Percentiles rank a stretch among this genome's conserved stretches.
Conservation (phyloP, 2,329 filamentous ascomycete genomes). For the Trichoderma gracile region DNA sequence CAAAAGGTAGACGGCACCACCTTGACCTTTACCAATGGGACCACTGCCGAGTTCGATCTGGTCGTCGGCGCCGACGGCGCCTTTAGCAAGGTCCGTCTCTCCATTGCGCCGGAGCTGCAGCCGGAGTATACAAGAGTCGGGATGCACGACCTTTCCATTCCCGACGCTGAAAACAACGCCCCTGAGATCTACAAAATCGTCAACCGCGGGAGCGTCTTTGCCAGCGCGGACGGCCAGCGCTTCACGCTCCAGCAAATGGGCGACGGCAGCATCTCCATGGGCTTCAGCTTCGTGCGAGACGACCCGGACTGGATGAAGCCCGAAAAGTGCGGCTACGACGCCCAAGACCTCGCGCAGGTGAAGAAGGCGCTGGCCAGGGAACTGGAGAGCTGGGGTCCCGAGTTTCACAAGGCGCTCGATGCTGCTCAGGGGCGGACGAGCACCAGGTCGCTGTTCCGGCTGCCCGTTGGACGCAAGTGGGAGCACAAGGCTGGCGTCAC, state of each 20-base stretch:
- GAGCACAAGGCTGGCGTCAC: conserved; percentile 18
- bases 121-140: conserved; percentile 51
- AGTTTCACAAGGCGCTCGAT: conserved; percentile 45
- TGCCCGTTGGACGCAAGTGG: conserved; percentile 50
- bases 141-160: conserved; percentile 45
- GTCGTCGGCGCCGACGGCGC: conserved; percentile 32
- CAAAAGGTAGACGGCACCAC: conserved; percentile 12
- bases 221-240: conserved; percentile 44
- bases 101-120: conserved; percentile 39
- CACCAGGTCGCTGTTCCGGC: conserved; percentile 51
- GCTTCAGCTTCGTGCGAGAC: conserved; percentile 41
- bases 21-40: conserved; percentile 17
- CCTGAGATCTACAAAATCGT: conserved; percentile 48
- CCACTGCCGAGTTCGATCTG: conserved; percentile 17
- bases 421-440: conserved; percentile 43
- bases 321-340: conserved; percentile 48
- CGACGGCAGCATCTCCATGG: conserved; percentile 49
- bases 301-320: conserved; percentile 42
- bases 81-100: conserved; percentile 29
- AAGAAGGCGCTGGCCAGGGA: conserved; percentile 42
- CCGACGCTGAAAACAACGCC: conserved; percentile 43
- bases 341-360: conserved; percentile 41
- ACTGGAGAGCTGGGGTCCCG: conserved; percentile 45
- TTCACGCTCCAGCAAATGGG: conserved; percentile 47
- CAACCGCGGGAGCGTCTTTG: conserved; percentile 51